These are phyloP conservation scores for Backusella liffmaniae DNA, from an alignment of 192 early-diverging fungal species.

Conservation along the genomic window DNA sequence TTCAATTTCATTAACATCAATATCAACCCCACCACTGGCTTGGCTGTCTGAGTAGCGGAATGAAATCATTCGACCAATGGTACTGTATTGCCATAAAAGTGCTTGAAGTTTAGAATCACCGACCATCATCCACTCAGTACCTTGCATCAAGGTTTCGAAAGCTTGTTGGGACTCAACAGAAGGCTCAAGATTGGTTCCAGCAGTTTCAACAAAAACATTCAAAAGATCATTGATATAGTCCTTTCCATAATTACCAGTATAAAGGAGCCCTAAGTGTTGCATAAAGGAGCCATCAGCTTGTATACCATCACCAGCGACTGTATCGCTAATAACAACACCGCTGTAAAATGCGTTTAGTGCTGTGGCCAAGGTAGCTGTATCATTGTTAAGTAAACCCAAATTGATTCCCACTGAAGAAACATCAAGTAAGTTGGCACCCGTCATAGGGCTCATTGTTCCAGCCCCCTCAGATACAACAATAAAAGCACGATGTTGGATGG, in stretches of 20 bases:
- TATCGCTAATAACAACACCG: background rate
- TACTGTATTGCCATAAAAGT: conserved; percentile 21
- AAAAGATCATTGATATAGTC: conserved; percentile 26
- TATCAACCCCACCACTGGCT: conserved; percentile 14
- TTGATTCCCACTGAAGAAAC: conserved; percentile 23
- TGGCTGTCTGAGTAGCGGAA: background rate
- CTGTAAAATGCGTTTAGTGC: conserved; percentile 18
- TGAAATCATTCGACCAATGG: conserved; percentile 31
- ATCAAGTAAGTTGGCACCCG: conserved; percentile 25
- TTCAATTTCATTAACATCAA: conserved; percentile 13
- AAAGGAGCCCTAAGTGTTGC: conserved; percentile 20
- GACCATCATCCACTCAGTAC: conserved; percentile 33
- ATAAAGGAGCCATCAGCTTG: conserved; percentile 29
- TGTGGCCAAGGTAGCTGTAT: background rate
- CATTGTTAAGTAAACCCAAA: conserved; percentile 15
- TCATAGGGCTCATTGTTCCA: background rate
- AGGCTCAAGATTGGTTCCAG: conserved; percentile 14
- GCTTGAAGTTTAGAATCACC: conserved; percentile 12
- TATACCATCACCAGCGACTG: conserved; percentile 17
- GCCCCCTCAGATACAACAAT: background rate
- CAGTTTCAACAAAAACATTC: conserved; percentile 14
- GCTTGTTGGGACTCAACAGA: background rate
- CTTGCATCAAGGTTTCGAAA: conserved; percentile 19
- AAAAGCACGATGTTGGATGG: conserved; percentile 12
- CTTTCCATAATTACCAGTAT: conserved; percentile 30